Conservation (phyloP, 768 basidiomycete genomes). For the Trametes gibbosa region DNA sequence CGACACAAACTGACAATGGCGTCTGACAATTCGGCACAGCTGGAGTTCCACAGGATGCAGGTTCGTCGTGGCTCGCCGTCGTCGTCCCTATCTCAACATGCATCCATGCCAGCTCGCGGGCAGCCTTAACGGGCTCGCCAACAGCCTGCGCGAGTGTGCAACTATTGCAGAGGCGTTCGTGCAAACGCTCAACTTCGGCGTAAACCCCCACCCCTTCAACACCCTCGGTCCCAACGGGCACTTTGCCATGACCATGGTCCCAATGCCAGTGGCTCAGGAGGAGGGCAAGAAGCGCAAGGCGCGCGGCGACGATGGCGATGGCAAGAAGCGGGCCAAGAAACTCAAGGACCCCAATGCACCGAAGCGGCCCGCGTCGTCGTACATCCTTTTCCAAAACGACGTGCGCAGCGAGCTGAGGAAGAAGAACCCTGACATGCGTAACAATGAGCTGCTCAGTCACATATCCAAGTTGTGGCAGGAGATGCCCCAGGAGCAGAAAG, state of each 20-base stretch:
- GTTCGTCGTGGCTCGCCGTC: slow-evolving; percentile 20
- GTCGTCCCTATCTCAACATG: background rate
- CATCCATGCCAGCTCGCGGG: slow-evolving; percentile 45
- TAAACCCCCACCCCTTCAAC: slow-evolving; percentile 16
- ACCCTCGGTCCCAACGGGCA: slow-evolving; percentile 19
- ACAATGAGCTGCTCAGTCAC: slow-evolving; percentile 68
- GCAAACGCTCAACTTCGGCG: slow-evolving; percentile 40
- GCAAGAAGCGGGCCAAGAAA: slow-evolving; percentile 58
- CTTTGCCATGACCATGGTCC: slow-evolving; percentile 12
- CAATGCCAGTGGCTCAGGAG: slow-evolving; percentile 19
- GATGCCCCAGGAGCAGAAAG: slow-evolving; percentile 67
- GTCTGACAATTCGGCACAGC: slow-evolving; percentile 22
- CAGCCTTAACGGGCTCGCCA: slow-evolving; percentile 55
- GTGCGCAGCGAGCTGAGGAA: slow-evolving; percentile 72
- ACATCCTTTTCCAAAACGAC: slow-evolving; percentile 93
- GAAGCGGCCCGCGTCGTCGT: slow-evolving; percentile 89
- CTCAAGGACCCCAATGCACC: slow-evolving; percentile 89
- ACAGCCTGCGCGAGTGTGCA: slow-evolving; percentile 62
- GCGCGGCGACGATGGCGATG: slow-evolving; percentile 22
- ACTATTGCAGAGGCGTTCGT: slow-evolving; percentile 60
- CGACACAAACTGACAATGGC: slow-evolving; percentile 10
- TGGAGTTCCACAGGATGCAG: slow-evolving; percentile 33
- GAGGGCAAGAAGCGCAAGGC: slow-evolving; percentile 53
- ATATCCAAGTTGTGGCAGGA: slow-evolving; percentile 75
- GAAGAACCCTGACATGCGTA: slow-evolving; percentile 58